These are phyloP conservation scores for Epichloe uncinata DNA, from an alignment of 2,329 filamentous ascomycete genomes.

Conservation along the genomic window DNA sequence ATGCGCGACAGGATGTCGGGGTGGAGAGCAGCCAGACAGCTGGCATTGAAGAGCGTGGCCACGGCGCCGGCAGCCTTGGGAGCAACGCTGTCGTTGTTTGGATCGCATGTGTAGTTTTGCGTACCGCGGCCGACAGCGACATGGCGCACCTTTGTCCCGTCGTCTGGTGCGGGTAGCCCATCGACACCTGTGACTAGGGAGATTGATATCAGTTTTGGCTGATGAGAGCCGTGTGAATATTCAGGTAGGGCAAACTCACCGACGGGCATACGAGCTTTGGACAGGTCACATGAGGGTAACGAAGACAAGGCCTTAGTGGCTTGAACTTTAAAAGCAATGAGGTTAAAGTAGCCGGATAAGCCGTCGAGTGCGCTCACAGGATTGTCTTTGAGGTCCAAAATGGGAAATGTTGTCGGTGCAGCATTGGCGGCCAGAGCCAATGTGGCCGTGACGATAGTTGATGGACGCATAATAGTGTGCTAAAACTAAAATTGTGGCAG, in stretches of 20 bases:
- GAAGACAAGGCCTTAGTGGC: constrained; percentile 26
- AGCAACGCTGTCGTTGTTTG: constrained; percentile 40
- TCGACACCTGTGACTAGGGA: constrained; percentile 29
- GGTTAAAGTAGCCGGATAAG: constrained; percentile 48
- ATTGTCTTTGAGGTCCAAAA: constrained; percentile 23
- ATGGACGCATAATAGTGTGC: constrained; percentile 40
- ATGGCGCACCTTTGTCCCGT: constrained; percentile 54
- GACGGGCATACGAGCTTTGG: constrained; percentile 35
- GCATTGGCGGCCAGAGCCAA: constrained; percentile 31
- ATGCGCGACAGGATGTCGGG: constrained; percentile 53
- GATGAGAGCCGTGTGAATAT: neutral
- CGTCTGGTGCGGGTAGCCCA: constrained; percentile 45
- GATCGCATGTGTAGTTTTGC: constrained; percentile 83
- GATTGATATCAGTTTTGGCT: neutral
- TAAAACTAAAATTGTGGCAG: neutral
- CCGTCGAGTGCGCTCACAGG: constrained; percentile 27
- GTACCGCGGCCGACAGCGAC: constrained; percentile 80
- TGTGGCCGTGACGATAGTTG: constrained; percentile 31
- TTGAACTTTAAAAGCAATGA: constrained; percentile 42
- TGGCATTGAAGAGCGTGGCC: constrained; percentile 78
- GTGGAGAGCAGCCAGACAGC: constrained; percentile 59
- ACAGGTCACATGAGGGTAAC: constrained; percentile 40
- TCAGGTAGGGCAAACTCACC: constrained; percentile 17
- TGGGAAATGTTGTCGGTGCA: constrained; percentile 29
- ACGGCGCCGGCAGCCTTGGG: constrained; percentile 61